These are phyloP conservation scores for Alternaria triticina DNA, from an alignment of 2,329 filamentous ascomycete species.

Conservation along the genomic window DNA sequence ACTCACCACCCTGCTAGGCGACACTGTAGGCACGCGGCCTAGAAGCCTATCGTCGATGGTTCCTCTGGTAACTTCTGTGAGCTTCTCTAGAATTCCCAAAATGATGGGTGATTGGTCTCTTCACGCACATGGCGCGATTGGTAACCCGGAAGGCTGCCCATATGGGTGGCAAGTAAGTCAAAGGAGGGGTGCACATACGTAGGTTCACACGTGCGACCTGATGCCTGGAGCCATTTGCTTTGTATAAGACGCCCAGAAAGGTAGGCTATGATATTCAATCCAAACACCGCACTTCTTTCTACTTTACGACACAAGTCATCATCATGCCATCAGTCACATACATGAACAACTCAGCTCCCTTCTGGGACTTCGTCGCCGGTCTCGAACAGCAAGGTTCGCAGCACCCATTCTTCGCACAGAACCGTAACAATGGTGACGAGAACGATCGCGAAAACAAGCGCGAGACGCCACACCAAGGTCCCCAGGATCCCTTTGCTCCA, in stretches of 20 bases:
- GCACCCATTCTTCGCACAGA: slow-evolving; percentile 54
- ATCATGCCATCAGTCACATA: slow-evolving; percentile 61
- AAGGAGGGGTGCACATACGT: slow-evolving; percentile 30
- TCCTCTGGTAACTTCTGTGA: slow-evolving; percentile 31
- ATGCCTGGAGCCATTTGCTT: slow-evolving; percentile 29
- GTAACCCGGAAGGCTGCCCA: slow-evolving; percentile 8
- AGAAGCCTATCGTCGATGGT: slow-evolving; percentile 23
- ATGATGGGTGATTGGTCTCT: slow-evolving; percentile 27
- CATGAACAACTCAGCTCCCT: slow-evolving; percentile 60
- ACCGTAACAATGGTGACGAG: slow-evolving; percentile 36
- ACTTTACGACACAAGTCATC: slow-evolving; percentile 8
- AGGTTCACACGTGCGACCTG: slow-evolving; percentile 35
- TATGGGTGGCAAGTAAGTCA: slow-evolving; percentile 28
- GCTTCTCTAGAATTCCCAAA: slow-evolving; percentile 11
- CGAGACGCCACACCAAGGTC: slow-evolving; percentile 21
- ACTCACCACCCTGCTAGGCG: slow-evolving; percentile 15
- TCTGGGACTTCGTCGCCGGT: slow-evolving; percentile 62
- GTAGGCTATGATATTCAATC: slow-evolving; percentile 10
- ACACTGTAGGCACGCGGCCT: slow-evolving; percentile 23
- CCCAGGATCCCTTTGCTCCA: slow-evolving; percentile 31
- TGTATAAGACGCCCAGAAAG: slow-evolving; percentile 34
- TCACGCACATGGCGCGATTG: slow-evolving; percentile 1
- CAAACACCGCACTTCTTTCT: slow-evolving; percentile 9
- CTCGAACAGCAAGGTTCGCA: slow-evolving; percentile 56
- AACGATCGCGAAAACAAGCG: slow-evolving; percentile 31